phyloP scores from a whole-genome alignment of 2,329 filamentous ascomycete genomes.

The Corinectria fuckeliana region DNA sequence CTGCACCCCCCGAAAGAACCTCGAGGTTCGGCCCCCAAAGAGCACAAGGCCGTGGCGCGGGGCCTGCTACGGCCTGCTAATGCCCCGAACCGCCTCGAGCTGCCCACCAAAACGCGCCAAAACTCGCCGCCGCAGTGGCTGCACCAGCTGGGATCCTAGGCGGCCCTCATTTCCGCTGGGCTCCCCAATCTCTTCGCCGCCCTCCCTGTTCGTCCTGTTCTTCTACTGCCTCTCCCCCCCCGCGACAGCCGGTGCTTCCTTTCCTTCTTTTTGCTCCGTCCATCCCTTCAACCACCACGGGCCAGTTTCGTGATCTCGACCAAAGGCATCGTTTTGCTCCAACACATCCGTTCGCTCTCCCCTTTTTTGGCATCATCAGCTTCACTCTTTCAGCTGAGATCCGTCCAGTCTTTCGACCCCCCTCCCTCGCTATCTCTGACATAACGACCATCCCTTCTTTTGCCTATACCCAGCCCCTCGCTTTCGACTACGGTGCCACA shows the following conservation, averaged over 20 bases:
- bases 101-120: conserved; percentile 3
- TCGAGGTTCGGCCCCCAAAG: conserved; percentile 18
- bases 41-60: conserved; percentile 5
- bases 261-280: conserved; percentile 28
- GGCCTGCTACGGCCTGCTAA: neutral
- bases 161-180: conserved; percentile 32
- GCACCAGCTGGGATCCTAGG: conserved; percentile 22
- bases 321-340: conserved; percentile 36
- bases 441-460: conserved; percentile 26
- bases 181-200: conserved; percentile 19
- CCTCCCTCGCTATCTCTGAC: conserved; percentile 10
- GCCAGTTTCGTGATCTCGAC: conserved; percentile 34
- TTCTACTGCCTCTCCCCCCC: conserved; percentile 28
- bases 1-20: conserved; percentile 30
- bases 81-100: conserved; percentile 5
- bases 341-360: conserved; percentile 38
- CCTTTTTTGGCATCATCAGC: conserved; percentile 46
- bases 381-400: conserved; percentile 52
- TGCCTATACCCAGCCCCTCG: conserved; percentile 32
- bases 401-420: conserved; percentile 47
- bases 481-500: conserved; percentile 21
- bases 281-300: conserved; percentile 36
- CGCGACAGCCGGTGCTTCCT: conserved; percentile 24
- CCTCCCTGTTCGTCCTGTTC: conserved; percentile 20
- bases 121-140: conserved; percentile 2